Conservation (phyloP, 257 asterid species). For the Echites panduratus region DNA sequence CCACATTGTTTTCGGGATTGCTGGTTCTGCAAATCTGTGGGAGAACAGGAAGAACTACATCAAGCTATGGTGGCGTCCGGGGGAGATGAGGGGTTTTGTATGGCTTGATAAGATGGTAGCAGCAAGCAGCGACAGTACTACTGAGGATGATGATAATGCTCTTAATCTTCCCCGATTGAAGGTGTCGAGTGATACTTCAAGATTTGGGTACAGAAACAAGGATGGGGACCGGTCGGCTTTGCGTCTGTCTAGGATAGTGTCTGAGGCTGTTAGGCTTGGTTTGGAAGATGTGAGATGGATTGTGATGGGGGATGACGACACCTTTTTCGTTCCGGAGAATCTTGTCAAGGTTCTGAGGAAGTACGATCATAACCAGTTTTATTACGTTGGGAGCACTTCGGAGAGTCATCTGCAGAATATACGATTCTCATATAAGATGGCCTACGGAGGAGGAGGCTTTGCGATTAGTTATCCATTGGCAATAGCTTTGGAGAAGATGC, state of each 20-base stretch:
- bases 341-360: conserved; percentile 29
- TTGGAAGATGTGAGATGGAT: conserved; percentile 36
- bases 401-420: conserved; percentile 38
- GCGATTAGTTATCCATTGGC: conserved; percentile 42
- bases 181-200: conserved; percentile 29
- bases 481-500: conserved; percentile 27
- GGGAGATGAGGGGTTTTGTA: conserved; percentile 30
- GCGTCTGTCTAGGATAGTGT: conserved; percentile 23
- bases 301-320: conserved; percentile 42
- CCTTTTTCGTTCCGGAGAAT: conserved; percentile 36
- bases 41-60: conserved; percentile 27
- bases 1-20: conserved; percentile 44
- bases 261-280: conserved; percentile 28
- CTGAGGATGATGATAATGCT: not conserved
- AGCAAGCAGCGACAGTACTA: not conserved
- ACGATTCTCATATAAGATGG: conserved; percentile 35
- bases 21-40: conserved; percentile 34
- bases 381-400: conserved; percentile 34
- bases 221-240: conserved; percentile 24
- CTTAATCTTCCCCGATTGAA: conserved; percentile 22
- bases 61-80: conserved; percentile 32
- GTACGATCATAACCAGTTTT: conserved; percentile 33
- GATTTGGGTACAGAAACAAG: conserved; percentile 19
- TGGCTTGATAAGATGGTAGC: conserved; percentile 29
- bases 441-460: conserved; percentile 41